Evolutionary conservation across 305 asterid species (phyloP).

Genomic region (Fraxinus greggii): DNA sequence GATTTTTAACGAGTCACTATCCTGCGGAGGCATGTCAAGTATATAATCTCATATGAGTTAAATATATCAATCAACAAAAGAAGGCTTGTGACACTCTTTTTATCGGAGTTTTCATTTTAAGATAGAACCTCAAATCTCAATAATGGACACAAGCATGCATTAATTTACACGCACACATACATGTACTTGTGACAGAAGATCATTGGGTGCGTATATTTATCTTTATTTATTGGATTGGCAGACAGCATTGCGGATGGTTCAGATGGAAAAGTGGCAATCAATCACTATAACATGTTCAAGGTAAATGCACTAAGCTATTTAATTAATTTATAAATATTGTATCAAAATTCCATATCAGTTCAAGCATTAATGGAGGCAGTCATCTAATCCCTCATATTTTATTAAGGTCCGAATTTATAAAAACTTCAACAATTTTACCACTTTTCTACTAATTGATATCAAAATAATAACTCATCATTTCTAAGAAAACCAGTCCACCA

Average conservation of each 20-base stretch:
- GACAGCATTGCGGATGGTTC: not conserved
- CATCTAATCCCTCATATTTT: not conserved
- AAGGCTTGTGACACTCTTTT: not conserved
- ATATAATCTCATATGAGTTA: too few relatives aligned
- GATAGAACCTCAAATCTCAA: not conserved
- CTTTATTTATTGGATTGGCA: not conserved
- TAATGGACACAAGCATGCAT: not conserved
- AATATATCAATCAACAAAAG: not conserved
- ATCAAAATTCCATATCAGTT: not conserved
- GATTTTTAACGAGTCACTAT: not conserved
- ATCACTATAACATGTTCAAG: constrained; percentile 19
- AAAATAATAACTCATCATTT: not conserved
- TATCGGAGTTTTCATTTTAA: too few relatives aligned
- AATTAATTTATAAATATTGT: not conserved
- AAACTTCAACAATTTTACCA: too few relatives aligned
- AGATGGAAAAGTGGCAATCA: constrained; percentile 17
- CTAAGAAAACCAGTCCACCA: not conserved
- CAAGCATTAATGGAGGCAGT: not conserved
- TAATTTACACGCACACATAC: not conserved
- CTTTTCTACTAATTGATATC: not conserved
- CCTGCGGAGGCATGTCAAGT: not conserved
- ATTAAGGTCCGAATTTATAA: not conserved
- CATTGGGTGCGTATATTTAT: not conserved
- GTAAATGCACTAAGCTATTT: not conserved
- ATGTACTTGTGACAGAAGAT: not conserved